Conservation (phyloP, 2,329 filamentous ascomycete genomes). For the Kalaharituber pfeilii region DNA sequence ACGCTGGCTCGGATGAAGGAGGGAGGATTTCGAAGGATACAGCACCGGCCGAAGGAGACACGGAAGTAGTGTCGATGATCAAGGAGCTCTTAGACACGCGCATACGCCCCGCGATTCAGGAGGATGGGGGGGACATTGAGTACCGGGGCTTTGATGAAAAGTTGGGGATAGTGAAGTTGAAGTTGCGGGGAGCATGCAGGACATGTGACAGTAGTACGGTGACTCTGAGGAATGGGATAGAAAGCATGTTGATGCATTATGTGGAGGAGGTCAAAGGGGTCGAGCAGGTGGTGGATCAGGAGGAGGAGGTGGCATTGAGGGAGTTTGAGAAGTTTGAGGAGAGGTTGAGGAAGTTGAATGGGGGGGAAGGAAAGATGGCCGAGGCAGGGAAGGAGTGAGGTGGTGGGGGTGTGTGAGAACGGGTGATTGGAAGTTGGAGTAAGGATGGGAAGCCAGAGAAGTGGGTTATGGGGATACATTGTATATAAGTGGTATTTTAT, state of each 20-base stretch:
- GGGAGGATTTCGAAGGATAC: slow-evolving; percentile 30
- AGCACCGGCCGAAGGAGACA: slow-evolving; percentile 44
- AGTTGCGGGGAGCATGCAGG: slow-evolving; percentile 78
- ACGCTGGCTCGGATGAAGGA: slow-evolving; percentile 31
- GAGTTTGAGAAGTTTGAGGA: slow-evolving; percentile 95
- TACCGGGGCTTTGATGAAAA: slow-evolving; percentile 59
- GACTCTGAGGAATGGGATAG: slow-evolving; percentile 92
- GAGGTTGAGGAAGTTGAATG: slow-evolving; percentile 46
- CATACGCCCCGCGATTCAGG: slow-evolving; percentile 88
- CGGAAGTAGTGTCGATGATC: slow-evolving; percentile 94
- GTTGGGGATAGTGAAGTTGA: slow-evolving; percentile 66
- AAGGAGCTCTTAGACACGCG: slow-evolving; percentile 92
- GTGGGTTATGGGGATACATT: too few relatives aligned
- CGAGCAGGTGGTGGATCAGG: slow-evolving; percentile 73
- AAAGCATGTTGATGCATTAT: slow-evolving; percentile 96
- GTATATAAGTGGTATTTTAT: too few relatives aligned
- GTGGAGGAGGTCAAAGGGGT: slow-evolving; percentile 91
- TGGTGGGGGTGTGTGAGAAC: not conserved
- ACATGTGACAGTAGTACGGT: slow-evolving; percentile 96
- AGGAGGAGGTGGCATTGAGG: slow-evolving; percentile 69
- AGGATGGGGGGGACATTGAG: slow-evolving; percentile 83
- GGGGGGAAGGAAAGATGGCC: slow-evolving; percentile 7
- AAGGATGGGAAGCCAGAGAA: too few relatives aligned
- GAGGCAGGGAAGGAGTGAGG: slow-evolving; percentile 7
- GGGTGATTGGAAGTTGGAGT: not conserved